Evolutionary conservation across 2,329 filamentous ascomycete species (phyloP), one percentile per base, ranked within the genome.

Genomic region (Incumbomyces delicatus): DNA sequence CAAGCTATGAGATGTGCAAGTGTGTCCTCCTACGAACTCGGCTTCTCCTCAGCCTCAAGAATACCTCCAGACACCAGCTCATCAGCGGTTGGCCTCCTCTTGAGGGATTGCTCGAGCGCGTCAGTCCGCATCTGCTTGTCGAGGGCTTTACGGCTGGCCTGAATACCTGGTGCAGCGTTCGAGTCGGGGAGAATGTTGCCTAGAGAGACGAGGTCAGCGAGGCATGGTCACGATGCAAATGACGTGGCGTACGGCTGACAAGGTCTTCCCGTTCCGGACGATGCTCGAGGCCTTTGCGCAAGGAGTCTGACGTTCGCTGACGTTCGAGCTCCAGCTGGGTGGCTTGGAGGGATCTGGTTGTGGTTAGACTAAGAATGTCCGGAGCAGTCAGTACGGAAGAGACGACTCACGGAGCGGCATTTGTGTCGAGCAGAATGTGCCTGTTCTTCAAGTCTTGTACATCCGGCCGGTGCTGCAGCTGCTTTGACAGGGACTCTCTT

Each of bases 111-210:
- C 65, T 94, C 92, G 52, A 95, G 74, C 46, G 76, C 83, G 64
- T 95, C 86, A 50, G 81, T 84, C 12, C 84, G 78, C 88, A 95
- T 95, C 65, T 87, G 83, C 63, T 82, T 87, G 66, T 88, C 80
- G 35, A 95, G 80, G 70, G 94, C 86, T 60, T 78, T 83, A 65
- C 92, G 87, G 52, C 87, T 80, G 47, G 83, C 87, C 61, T 83
- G 81, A 45, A 95, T 72, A 2, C 83, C 77, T 0, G 89, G 88
- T 0, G 88, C 87, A 14, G 84, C 87, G 43, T 67, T 83, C 29
- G 84, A 84, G 47, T 81, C 79, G 20, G 86, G 85, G 20, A 95
- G 80, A 63, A 95, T 95, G 67, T 95, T 94, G 57, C 81, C 85
- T 90, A 57, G 45, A 13, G 7, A 12, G 33, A 36, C 13, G 6